Evolutionary conservation across 2,329 filamentous ascomycete species (phyloP).

Genomic region (Alternaria gansuensis): DNA sequence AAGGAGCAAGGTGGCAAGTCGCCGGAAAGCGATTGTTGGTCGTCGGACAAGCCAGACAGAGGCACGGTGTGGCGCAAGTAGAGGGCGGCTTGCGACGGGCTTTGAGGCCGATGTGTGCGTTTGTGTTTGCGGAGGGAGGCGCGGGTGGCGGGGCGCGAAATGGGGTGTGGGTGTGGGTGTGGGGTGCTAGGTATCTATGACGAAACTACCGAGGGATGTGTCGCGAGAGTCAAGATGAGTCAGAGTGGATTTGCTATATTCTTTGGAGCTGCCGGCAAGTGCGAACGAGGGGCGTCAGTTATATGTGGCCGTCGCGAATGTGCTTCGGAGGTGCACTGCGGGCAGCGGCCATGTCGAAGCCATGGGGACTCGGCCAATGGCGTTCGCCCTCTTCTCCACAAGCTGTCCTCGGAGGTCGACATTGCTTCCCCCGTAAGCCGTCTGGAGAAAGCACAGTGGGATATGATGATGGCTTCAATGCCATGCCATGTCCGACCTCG

Average conservation of each 20-base stretch:
- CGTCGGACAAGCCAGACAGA: neutral
- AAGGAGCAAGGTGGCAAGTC: conserved; percentile 27
- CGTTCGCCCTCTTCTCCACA: conserved; percentile 34
- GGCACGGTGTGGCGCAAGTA: conserved; percentile 4
- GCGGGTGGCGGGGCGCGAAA: conserved; percentile 23
- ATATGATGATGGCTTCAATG: conserved; percentile 15
- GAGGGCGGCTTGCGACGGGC: conserved; percentile 9
- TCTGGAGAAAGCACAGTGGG: conserved; percentile 20
- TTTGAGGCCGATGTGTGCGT: conserved; percentile 7
- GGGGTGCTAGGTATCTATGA: conserved; percentile 39
- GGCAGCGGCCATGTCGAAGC: conserved; percentile 28
- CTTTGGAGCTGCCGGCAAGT: conserved; percentile 21
- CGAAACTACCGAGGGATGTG: conserved; percentile 41
- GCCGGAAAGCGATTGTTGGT: conserved; percentile 13
- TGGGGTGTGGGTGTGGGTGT: conserved; percentile 29
- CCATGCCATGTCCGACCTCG: conserved; percentile 11
- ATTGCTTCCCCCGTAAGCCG: conserved; percentile 17
- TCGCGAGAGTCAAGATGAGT: conserved; percentile 30
- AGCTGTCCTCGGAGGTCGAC: conserved; percentile 36
- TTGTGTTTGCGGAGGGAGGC: conserved; percentile 11
- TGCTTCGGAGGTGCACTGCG: conserved; percentile 23
- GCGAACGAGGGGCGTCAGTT: conserved; percentile 21
- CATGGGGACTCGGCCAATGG: conserved; percentile 41
- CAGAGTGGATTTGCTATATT: conserved; percentile 23
- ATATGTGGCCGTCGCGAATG: conserved; percentile 18